These are phyloP conservation scores for Ganoderma resinaceum DNA, from an alignment of 1,284 basidiomycete genomes.

Conservation along the genomic window DNA sequence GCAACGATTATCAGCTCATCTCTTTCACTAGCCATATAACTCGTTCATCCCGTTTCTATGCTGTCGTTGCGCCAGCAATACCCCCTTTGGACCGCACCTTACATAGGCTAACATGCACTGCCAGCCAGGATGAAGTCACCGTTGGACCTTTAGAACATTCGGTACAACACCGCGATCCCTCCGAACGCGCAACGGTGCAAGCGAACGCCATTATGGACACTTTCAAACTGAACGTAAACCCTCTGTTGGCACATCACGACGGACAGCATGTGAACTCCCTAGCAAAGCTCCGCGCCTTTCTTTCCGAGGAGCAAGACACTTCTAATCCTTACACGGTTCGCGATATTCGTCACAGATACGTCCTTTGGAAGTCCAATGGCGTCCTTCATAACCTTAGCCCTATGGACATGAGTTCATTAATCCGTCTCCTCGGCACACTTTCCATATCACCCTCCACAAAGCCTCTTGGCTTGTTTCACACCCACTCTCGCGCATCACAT, in stretches of 20 bases:
- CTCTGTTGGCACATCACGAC: background rate
- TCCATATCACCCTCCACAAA: constrained; percentile 39
- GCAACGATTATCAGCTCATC: background rate
- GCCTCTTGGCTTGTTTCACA: constrained; percentile 28
- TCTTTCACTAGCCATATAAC: background rate
- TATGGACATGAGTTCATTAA: constrained; percentile 44
- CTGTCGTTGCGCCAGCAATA: background rate
- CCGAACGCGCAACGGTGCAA: background rate
- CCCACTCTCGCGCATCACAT: constrained; percentile 35
- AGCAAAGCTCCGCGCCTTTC: constrained; percentile 35
- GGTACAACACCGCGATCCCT: background rate
- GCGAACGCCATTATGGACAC: background rate
- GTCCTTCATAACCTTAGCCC: constrained; percentile 36
- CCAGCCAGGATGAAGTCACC: background rate
- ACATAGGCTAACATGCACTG: background rate
- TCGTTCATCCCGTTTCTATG: background rate
- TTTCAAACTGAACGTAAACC: background rate
- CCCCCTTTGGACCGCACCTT: background rate
- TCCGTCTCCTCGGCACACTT: constrained; percentile 53
- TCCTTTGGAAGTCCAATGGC: constrained; percentile 23
- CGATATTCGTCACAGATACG: constrained; percentile 46
- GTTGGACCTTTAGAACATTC: background rate
- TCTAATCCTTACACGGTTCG: constrained; percentile 34
- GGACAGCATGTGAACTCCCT: constrained; percentile 26
- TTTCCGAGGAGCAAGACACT: constrained; percentile 33